Percentiles rank a stretch among this genome's conserved stretches.
phyloP scores from a whole-genome alignment of 176 grass and related monocot genomes.

The Alloteropsis semialata region DNA sequence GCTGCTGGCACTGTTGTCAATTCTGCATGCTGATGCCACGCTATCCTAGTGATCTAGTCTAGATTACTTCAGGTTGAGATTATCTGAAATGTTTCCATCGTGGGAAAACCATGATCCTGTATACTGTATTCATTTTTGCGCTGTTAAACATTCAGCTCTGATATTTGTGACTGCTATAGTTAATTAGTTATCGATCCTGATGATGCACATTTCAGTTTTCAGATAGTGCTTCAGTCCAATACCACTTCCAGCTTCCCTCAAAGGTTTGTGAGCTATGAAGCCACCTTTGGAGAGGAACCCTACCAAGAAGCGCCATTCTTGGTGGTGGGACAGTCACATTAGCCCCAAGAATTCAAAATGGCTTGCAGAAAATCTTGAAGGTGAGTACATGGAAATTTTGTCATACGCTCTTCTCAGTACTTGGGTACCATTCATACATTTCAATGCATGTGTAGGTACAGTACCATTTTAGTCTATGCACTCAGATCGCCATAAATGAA shows the following conservation, averaged over 20 bases:
- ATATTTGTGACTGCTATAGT: neutral
- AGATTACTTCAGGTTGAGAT: neutral
- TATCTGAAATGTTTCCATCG: neutral
- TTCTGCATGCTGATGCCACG: neutral
- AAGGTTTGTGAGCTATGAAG: slow-evolving; percentile 43
- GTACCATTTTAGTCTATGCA: slow-evolving; percentile 1
- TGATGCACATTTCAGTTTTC: neutral
- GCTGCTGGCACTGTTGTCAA: neutral
- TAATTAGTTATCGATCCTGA: neutral
- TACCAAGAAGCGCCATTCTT: slow-evolving; percentile 62
- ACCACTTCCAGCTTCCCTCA: neutral
- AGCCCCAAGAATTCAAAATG: slow-evolving; percentile 85
- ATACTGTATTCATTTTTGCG: neutral
- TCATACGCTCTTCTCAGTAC: neutral
- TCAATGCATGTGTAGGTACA: slow-evolving; percentile 1
- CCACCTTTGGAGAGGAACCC: slow-evolving; percentile 55
- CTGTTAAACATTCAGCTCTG: neutral
- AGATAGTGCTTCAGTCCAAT: neutral
- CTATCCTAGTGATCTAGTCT: no score
- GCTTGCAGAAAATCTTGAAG: slow-evolving; percentile 78
- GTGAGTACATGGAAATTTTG: slow-evolving; percentile 15
- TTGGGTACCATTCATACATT: neutral
- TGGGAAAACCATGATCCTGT: neutral
- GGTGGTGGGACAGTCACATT: slow-evolving; percentile 83
- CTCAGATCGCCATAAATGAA: slow-evolving; percentile 18